Conservation (phyloP, 2,329 filamentous ascomycete genomes). For the Pezicula radicicola region DNA sequence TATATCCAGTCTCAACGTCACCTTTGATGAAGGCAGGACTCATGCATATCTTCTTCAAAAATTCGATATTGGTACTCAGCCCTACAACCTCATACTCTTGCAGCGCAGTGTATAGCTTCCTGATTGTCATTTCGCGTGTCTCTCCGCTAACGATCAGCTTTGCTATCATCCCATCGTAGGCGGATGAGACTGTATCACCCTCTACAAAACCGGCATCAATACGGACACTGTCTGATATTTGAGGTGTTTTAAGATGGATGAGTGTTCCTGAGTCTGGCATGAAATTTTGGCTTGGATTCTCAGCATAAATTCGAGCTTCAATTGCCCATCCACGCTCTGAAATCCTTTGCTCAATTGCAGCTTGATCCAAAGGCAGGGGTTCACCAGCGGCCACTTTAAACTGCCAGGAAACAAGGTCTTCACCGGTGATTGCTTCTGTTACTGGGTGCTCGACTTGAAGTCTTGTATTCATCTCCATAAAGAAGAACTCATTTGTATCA, state of each 20-base stretch:
- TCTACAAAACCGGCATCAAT: conserved; percentile 92
- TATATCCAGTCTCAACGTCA: conserved; percentile 94
- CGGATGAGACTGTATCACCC: conserved; percentile 88
- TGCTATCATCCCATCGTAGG: conserved; percentile 98
- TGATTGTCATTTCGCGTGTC: conserved; percentile 75
- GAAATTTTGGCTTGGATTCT: conserved; percentile 89
- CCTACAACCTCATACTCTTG: conserved; percentile 91
- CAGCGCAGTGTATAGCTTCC: conserved; percentile 76
- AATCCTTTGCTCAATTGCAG: conserved; percentile 67
- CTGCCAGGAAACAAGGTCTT: conserved; percentile 91
- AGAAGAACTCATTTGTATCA: conserved; percentile 76
- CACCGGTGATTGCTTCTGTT: conserved; percentile 74
- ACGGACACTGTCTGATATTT: conserved; percentile 67
- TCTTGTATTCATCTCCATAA: conserved; percentile 82
- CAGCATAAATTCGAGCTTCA: conserved; percentile 94
- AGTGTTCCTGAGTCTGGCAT: conserved; percentile 90
- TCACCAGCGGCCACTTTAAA: conserved; percentile 77
- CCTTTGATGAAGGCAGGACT: conserved; percentile 81
- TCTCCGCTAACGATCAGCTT: conserved; percentile 90
- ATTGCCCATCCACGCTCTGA: conserved; percentile 78
- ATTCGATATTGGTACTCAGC: conserved; percentile 93
- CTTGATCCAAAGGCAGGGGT: conserved; percentile 63
- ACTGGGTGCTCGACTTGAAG: conserved; percentile 97
- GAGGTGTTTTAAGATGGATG: conserved; percentile 75
- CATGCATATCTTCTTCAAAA: conserved; percentile 82